These are phyloP conservation scores for Xerocomus potaroensis DNA, from an alignment of 768 basidiomycete genomes.

Conservation along the genomic window DNA sequence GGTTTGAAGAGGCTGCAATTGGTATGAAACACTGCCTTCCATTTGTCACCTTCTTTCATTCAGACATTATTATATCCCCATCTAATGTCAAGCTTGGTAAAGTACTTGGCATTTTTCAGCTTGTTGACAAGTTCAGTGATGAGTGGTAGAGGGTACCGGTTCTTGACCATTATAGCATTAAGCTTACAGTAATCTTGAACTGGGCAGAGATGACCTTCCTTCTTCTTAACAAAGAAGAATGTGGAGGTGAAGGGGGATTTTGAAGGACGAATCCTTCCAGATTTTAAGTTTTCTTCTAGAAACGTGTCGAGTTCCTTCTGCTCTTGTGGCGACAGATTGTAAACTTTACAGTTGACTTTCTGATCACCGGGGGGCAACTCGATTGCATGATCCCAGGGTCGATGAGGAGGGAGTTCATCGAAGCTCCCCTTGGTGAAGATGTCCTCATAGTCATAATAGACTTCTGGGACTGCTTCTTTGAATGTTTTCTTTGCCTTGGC, in stretches of 20 bases:
- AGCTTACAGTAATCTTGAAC: neutral
- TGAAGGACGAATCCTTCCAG: neutral
- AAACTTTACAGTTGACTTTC: conserved; percentile 1
- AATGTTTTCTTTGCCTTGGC: no score
- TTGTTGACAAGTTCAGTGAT: neutral
- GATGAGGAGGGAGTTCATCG: conserved; percentile 13
- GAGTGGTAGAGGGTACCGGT: neutral
- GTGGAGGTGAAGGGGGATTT: neutral
- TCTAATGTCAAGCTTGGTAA: neutral
- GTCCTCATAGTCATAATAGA: no score
- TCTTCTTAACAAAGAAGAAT: neutral
- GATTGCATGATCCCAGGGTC: conserved; percentile 10
- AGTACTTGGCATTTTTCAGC: neutral
- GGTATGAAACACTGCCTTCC: neutral
- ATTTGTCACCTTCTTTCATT: neutral
- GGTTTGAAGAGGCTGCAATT: neutral
- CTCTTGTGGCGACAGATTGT: conserved; percentile 14
- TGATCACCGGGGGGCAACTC: conserved; percentile 4
- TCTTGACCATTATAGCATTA: neutral
- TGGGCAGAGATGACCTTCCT: neutral
- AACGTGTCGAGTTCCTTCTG: conserved; percentile 18
- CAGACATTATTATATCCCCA: neutral
- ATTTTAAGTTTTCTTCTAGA: conserved; percentile 21
- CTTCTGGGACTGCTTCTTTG: no score
- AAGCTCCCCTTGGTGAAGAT: conserved; percentile 23